Evolutionary conservation across 163 green algal genomes (phyloP), one percentile per base, ranked within the genome.

Genomic region (Scenedesmus sp.): DNA sequence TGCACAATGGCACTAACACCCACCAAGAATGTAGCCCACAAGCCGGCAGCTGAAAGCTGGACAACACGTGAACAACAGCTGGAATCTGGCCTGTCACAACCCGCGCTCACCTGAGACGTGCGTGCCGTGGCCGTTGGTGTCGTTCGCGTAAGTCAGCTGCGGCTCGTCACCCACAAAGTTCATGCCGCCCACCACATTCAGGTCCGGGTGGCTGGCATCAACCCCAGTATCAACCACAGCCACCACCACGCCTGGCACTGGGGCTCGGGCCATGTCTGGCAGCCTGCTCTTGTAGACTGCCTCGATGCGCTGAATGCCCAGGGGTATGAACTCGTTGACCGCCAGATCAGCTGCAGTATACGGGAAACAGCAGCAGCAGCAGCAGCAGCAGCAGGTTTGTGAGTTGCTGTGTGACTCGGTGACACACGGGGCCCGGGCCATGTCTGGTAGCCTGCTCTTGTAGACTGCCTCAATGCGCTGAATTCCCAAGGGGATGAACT

Each of bases 161-260:
- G 83, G 82, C 54, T 92, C 83, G 62, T 89, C 70, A 5, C 83
- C 62, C n/a, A 89, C 70, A 66, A 90, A 82, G 56, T 84, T 90
- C 83, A 82, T 82, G 56, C 90, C 90, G 12, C 90, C 90, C 56
- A 92, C 83, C 13, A 92, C 90, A 76, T 90, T 90, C 46, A 92
- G 59, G 56, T 92, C 90, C 12, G 83, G 83, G 59, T 92, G 90
- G 66, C 83, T 86, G 0, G 54, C 13, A 54, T 92, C 90, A 12
- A 92, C 84, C 54, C 89, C 84, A 20, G 84, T 92, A 70, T 92
- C 90, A 4, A 92, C 83, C 10, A 92, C 83, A 15, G 90, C 90
- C 18, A 90, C 83, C 56, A 81, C 83, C 13, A 92, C 79, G 34
- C 83, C 73, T 26, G 60, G 16, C 9, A 70, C 79, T 26, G 87